Conservation (phyloP, 768 basidiomycete species). For the Pleurotus tuber-regium region DNA sequence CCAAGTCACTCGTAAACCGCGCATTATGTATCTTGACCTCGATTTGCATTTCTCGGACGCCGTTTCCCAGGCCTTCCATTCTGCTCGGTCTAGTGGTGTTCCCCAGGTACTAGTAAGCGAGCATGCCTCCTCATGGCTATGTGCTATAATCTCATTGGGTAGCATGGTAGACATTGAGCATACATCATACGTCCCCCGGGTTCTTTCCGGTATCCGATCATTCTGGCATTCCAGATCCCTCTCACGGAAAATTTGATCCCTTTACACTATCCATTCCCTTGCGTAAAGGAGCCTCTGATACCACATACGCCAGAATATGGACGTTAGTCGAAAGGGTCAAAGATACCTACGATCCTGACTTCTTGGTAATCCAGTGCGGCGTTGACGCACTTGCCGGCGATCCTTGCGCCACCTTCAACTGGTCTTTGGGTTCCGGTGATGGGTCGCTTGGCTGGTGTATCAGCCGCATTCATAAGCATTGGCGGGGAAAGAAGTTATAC, state of each 20-base stretch:
- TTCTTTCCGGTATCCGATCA: conserved; percentile 76
- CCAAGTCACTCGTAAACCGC: conserved; percentile 34
- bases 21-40: conserved; percentile 88
- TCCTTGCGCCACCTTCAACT: conserved; percentile 72
- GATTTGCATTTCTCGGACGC: conserved; percentile 93
- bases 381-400: conserved; percentile 87
- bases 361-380: conserved; percentile 82
- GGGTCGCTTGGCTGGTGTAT: conserved; percentile 76
- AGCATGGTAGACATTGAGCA: conserved; percentile 62
- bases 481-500: conserved; percentile 64
- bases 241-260: conserved; percentile 42
- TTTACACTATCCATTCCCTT: conserved; percentile 84
- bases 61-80: conserved; percentile 74
- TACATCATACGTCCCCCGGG: conserved; percentile 80
- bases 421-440: conserved; percentile 51
- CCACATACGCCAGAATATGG: conserved; percentile 68
- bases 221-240: conserved; percentile 40
- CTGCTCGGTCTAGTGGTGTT: conserved; percentile 28
- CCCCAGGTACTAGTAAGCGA: conserved; percentile 47
- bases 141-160: not conserved
- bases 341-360: conserved; percentile 69
- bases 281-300: conserved; percentile 59
- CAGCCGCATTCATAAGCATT: conserved; percentile 43
- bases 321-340: conserved; percentile 56
- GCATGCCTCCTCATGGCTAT: not conserved